Conservation (phyloP, 371 early-diverging fungal genomes). For the Mucor mucedo region DNA sequence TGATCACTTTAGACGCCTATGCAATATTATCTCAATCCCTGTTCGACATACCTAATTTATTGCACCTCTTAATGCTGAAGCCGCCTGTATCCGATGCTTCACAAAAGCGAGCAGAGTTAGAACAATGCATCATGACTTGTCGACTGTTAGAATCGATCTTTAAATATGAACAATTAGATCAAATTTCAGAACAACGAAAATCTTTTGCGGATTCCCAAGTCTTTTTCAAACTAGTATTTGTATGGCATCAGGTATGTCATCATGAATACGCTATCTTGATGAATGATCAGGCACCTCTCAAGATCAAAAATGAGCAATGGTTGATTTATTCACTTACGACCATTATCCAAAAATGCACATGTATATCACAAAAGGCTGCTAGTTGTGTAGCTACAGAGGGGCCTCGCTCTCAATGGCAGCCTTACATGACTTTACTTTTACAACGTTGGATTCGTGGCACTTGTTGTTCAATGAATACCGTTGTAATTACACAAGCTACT, state of each 20-base stretch:
- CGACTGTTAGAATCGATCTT: conserved; percentile 5
- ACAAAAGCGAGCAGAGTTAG: conserved; percentile 1
- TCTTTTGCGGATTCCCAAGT: conserved; percentile 4
- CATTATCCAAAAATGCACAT: background rate
- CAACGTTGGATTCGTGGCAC: conserved; percentile 9
- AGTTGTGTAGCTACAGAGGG: background rate
- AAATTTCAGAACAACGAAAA: background rate
- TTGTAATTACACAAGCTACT: background rate
- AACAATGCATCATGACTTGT: background rate
- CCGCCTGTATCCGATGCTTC: background rate
- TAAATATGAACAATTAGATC: conserved; percentile 4
- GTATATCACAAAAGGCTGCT: background rate
- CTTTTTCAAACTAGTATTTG: background rate
- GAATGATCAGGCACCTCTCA: background rate
- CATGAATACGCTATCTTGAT: background rate
- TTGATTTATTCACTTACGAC: conserved; percentile 9
- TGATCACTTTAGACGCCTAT: background rate
- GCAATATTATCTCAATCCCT: background rate
- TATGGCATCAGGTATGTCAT: conserved; percentile 1
- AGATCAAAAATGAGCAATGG: background rate
- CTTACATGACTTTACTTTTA: conserved; percentile 2
- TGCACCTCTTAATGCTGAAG: background rate
- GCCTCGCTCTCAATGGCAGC: conserved; percentile 9
- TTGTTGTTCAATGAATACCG: conserved; percentile 15
- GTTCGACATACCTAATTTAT: background rate